A percentile compares a stretch with the other conserved stretches of the same genome.
These are phyloP conservation scores for Trichoderma afroharzianum DNA, from an alignment of 2,329 filamentous ascomycete genomes.

Conservation along the genomic window DNA sequence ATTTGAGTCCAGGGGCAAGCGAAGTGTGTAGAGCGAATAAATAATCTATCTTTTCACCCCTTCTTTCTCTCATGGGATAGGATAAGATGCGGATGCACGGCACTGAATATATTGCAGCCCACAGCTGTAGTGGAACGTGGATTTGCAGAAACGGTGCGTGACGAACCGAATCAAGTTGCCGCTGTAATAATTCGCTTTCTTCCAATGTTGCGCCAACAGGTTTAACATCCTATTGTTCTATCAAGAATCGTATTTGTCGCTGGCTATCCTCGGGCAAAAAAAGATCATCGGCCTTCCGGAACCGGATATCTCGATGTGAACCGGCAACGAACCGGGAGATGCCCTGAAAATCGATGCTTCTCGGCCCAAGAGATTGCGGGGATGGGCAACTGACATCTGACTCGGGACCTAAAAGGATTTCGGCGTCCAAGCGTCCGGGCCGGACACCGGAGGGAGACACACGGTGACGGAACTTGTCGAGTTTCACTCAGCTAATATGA, in stretches of 20 bases:
- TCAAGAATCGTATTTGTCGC: background rate
- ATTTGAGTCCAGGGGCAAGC: conserved; percentile 17
- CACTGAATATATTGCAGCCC: background rate
- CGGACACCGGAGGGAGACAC: background rate
- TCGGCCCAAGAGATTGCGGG: conserved; percentile 1
- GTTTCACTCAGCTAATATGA: background rate
- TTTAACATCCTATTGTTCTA: background rate
- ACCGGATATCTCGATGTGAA: background rate
- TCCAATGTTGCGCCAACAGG: background rate
- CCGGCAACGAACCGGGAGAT: conserved; percentile 4
- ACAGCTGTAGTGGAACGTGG: background rate
- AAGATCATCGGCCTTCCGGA: background rate
- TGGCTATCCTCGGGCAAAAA: conserved; percentile 2
- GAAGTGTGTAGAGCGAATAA: conserved; percentile 4
- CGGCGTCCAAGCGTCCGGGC: conserved; percentile 3
- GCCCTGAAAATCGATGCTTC: background rate
- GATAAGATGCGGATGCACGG: background rate
- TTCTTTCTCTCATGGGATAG: background rate
- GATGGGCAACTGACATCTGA: background rate
- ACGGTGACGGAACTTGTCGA: background rate
- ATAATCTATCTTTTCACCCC: background rate
- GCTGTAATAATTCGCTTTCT: background rate
- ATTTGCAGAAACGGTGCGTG: background rate
- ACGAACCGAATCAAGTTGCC: background rate
- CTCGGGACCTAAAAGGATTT: background rate